Percentiles rank a stretch among this genome's conserved stretches.
Evolutionary conservation across 208 protist species (phyloP).

Genomic region (Crithidia fasciculata): DNA sequence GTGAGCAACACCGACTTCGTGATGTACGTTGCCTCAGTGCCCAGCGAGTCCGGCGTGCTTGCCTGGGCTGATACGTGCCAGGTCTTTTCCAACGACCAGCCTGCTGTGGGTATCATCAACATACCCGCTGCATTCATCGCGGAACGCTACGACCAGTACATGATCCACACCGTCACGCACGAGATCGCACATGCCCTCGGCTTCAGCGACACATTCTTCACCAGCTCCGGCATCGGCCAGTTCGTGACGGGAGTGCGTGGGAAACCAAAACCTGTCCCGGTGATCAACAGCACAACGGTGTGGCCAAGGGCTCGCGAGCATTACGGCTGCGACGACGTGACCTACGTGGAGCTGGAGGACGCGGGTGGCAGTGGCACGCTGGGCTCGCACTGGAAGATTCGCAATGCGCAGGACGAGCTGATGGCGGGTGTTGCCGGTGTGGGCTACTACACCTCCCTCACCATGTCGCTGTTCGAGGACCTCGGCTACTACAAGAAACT

Average conservation of each 20-base stretch:
- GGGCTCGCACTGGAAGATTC: conserved; percentile 86
- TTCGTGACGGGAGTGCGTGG: conserved; percentile 31
- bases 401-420: conserved; percentile 81
- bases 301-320: conserved; percentile 46
- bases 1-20: conserved; percentile 61
- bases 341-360: conserved; percentile 83
- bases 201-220: conserved; percentile 40
- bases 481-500: conserved; percentile 78
- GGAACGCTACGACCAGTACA: not conserved
- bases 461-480: conserved; percentile 85
- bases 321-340: conserved; percentile 64
- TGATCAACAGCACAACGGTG: conserved; percentile 43
- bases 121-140: conserved; percentile 43
- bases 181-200: conserved; percentile 89
- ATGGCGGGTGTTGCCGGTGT: conserved; percentile 73
- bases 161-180: conserved; percentile 52
- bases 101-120: conserved; percentile 56
- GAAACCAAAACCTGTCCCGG: conserved; percentile 17
- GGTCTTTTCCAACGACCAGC: conserved; percentile 16
- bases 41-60: conserved; percentile 4
- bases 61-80: conserved; percentile 65
- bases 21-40: conserved; percentile 65
- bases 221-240: conserved; percentile 5
- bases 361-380: conserved; percentile 39
- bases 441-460: conserved; percentile 75